phyloP scores from a whole-genome alignment of 2,329 filamentous ascomycete genomes.

The Daldinia sp. region DNA sequence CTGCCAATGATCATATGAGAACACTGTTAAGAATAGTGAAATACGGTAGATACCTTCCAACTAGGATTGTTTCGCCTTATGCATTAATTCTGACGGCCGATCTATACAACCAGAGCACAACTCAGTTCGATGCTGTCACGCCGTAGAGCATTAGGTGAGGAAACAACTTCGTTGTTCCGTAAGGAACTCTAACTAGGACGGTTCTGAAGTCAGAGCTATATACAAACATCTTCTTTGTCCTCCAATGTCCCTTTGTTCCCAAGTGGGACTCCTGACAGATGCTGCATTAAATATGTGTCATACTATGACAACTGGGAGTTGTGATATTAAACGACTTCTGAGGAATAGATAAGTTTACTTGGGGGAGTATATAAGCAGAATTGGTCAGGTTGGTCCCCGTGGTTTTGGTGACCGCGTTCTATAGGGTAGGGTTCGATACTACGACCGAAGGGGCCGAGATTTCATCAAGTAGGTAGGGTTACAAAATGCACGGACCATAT shows the following conservation, averaged over 20 bases:
- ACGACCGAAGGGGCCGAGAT: neutral
- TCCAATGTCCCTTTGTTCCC: no score
- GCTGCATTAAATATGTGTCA: neutral
- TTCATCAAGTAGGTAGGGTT: no score
- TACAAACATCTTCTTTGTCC: no score
- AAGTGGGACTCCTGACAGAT: no score
- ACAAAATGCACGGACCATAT: no score
- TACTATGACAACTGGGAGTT: neutral
- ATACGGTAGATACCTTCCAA: neutral
- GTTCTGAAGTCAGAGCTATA: no score
- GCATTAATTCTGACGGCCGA: neutral
- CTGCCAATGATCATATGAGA: neutral
- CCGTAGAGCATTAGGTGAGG: no score
- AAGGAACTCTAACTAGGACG: no score
- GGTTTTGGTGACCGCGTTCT: neutral
- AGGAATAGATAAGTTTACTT: neutral
- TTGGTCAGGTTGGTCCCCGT: neutral
- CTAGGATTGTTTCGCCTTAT: neutral
- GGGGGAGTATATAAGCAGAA: neutral
- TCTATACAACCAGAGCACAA: neutral
- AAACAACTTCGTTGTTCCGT: no score
- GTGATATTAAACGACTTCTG: neutral
- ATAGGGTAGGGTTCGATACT: neutral
- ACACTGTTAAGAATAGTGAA: neutral
- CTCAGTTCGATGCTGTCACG: neutral